Evolutionary conservation across 1,139 yeast species (phyloP), one percentile per base, ranked within the genome.

Genomic region (Fermentozyma sake): DNA sequence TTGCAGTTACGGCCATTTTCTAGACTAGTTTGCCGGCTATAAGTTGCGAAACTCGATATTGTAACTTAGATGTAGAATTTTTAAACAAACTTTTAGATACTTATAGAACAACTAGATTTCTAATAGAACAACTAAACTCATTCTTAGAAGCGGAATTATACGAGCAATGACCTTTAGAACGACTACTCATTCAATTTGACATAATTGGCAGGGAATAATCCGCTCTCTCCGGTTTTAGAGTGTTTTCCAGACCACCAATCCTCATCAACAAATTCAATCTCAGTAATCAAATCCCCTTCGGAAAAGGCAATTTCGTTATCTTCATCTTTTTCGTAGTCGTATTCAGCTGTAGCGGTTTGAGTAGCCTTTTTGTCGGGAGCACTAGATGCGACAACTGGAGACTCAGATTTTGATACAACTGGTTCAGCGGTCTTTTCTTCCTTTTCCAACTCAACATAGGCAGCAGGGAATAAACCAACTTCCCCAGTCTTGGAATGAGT

Each of bases 221-320:
- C 94, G 39, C 73, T 68, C 41, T 77, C 82, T 23, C 95, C 96
- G 22, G 77, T 58, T 23, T 43, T 51, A 34, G 76, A 60, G 43
- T 78, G 78, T 30, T 53, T 67, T 26, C 98, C 98, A 33, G 81
- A 68, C 97, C 97, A 91, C 98, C 98, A 91, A 49, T 86, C 96
- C 28, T 85, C 95, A 44, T 87, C 96, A 10, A 84, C 83, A 54
- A 85, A 82, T 42, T 86, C 95, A 38, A 91, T 83, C 37, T 86
- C 84, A 12, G 77, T 61, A 41, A 91, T 86, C 36, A 68, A 46
- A 42, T 86, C 97, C 27, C 93, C 95, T 50, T 85, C 96, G 18
- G 64, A 72, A 55, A 52, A 52, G 2, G 79, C 72, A 34, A 91
- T 67, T 58, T 91, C 98, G 47, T 89, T 91, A 38, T 82, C 95